These are phyloP conservation scores for Melanomma pulvis-pyrius DNA, from an alignment of 495 filamentous ascomycete species.

Conservation along the genomic window DNA sequence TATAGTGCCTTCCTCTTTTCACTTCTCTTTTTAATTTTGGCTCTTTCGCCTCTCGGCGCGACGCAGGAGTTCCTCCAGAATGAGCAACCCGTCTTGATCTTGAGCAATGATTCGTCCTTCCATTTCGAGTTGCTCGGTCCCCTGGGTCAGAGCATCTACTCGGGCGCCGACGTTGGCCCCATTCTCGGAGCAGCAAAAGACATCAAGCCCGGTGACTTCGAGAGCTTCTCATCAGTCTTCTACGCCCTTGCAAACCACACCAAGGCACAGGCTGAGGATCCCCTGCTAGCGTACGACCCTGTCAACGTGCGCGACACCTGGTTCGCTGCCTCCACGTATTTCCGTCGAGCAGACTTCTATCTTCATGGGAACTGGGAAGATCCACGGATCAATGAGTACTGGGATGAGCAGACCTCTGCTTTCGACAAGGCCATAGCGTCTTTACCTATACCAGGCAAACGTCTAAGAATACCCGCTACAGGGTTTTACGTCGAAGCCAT, in stretches of 20 bases:
- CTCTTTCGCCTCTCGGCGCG: neutral
- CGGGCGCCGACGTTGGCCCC: slow-evolving; percentile 44
- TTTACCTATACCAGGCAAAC: slow-evolving; percentile 46
- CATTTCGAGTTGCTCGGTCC: neutral
- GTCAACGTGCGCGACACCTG: slow-evolving; percentile 44
- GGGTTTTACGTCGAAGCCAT: neutral
- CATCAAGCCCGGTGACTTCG: slow-evolving; percentile 46
- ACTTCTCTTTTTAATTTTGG: neutral
- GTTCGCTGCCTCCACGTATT: slow-evolving; percentile 51
- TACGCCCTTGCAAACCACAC: slow-evolving; percentile 39
- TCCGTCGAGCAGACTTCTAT: slow-evolving; percentile 51
- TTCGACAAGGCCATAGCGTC: slow-evolving; percentile 36
- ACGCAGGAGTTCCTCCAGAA: neutral
- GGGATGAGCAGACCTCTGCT: slow-evolving; percentile 6
- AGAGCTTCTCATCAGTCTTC: slow-evolving; percentile 45
- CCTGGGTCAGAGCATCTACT: neutral
- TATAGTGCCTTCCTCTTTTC: neutral
- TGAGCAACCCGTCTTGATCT: neutral
- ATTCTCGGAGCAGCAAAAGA: slow-evolving; percentile 45
- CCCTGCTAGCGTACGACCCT: slow-evolving; percentile 17
- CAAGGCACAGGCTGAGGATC: slow-evolving; percentile 19
- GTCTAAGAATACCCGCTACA: slow-evolving; percentile 42
- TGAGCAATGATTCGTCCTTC: neutral
- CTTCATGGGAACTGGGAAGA: slow-evolving; percentile 49
- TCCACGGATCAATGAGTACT: slow-evolving; percentile 35